A percentile compares a stretch with the other conserved stretches of the same genome.
Evolutionary conservation across 2,329 filamentous ascomycete species (phyloP).

Genomic region (Ceratocystis cacaofunesta): DNA sequence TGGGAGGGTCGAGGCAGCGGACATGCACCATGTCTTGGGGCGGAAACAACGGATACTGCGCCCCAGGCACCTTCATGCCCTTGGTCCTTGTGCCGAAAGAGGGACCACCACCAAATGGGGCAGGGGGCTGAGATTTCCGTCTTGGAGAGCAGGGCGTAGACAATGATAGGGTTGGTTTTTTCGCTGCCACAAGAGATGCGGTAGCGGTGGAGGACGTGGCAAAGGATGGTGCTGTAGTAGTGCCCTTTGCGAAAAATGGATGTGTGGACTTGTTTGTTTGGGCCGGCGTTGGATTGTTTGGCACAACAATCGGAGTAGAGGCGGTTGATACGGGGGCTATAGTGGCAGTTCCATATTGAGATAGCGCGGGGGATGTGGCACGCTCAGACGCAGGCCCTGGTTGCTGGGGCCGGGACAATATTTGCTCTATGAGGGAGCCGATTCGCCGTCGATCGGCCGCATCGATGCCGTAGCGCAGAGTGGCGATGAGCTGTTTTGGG

Average conservation of each 20-base stretch:
- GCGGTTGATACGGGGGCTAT: constrained; percentile 21
- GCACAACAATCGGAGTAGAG: constrained; percentile 7
- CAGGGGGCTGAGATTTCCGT: constrained; percentile 22
- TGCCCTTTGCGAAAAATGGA: constrained; percentile 29
- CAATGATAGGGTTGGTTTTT: constrained; percentile 30
- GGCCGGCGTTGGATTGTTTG: constrained; percentile 9
- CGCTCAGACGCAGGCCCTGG: background rate
- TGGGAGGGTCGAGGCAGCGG: constrained; percentile 29
- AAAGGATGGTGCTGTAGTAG: background rate
- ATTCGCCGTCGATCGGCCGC: constrained; percentile 31
- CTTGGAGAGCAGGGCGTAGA: constrained; percentile 39
- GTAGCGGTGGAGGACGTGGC: background rate
- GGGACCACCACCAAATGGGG: constrained; percentile 19
- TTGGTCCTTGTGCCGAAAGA: constrained; percentile 31
- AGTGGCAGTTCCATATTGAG: constrained; percentile 3
- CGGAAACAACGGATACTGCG: constrained; percentile 57
- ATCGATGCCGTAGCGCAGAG: constrained; percentile 45
- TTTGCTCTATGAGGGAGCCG: constrained; percentile 38
- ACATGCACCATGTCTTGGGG: constrained; percentile 49
- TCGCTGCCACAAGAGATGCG: constrained; percentile 10
- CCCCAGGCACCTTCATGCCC: constrained; percentile 47
- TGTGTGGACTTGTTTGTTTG: constrained; percentile 26
- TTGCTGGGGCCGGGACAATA: background rate
- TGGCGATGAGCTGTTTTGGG: constrained; percentile 30
- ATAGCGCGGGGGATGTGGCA: background rate